Evolutionary conservation across 2,329 filamentous ascomycete genomes (phyloP), one percentile per base, ranked within the genome.

Genomic region (Pezizomycotina sp.): DNA sequence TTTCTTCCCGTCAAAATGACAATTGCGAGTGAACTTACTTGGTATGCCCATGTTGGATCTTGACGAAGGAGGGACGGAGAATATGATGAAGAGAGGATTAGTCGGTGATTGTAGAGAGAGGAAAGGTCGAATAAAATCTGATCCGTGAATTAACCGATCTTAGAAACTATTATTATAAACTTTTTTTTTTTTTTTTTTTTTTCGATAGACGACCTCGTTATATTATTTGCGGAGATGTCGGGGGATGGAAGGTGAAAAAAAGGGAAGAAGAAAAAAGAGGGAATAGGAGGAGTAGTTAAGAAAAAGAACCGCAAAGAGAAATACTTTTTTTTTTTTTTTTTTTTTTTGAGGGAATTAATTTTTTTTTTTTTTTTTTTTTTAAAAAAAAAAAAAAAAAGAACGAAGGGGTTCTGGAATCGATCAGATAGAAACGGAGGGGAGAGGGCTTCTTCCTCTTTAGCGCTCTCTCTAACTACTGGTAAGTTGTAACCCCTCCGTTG

Each of bases 1-100:
- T n/a, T n/a, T n/a, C n/a, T n/a, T n/a, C n/a, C n/a, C n/a, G n/a
- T n/a, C n/a, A n/a, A n/a, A n/a, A n/a, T n/a, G n/a, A n/a, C n/a
- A n/a, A n/a, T n/a, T n/a, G n/a, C n/a, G n/a, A n/a, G n/a, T n/a
- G n/a, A n/a, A n/a, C n/a, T n/a, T n/a, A n/a, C n/a, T n/a, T n/a
- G n/a, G n/a, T n/a, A n/a, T n/a, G n/a, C n/a, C n/a, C n/a, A n/a
- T n/a, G n/a, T n/a, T n/a, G n/a, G n/a, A n/a, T n/a, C n/a, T n/a
- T n/a, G n/a, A n/a, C n/a, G 71, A 77, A 55, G 77, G 82, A 45
- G 67, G 81, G 60, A 83, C 84, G 53, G 72, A 76, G 55, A 70
- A 73, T 55, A 73, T 86, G 24, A 68, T 76, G 8, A 68, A 62
- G 4, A 4, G n/a, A 26, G 10, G 31, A 26, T 10, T 21, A 34